Evolutionary conservation across 768 basidiomycete species (phyloP).

Genomic region (Leccinum longicurvipes): DNA sequence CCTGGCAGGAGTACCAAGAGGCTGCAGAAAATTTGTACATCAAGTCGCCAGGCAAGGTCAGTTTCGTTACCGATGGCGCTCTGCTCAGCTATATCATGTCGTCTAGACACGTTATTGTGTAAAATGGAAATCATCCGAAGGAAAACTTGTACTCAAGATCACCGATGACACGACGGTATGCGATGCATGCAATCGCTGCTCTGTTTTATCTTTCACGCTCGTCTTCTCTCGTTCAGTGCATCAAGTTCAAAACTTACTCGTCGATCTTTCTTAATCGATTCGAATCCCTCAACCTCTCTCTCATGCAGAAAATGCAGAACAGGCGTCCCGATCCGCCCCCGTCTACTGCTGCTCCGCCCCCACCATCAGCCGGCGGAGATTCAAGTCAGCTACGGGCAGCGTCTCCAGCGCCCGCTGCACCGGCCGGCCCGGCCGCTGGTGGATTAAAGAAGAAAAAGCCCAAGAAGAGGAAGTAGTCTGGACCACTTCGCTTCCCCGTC

Average conservation of each 20-base stretch:
- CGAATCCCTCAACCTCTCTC: conserved; percentile 81
- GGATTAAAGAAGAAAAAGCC: conserved; percentile 82
- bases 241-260: conserved; percentile 95
- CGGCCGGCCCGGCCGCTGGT: conserved; percentile 40
- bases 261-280: conserved; percentile 96
- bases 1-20: conserved; percentile 89
- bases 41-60: conserved; percentile 73
- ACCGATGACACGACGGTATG: conserved; percentile 87
- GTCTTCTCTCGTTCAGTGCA: conserved; percentile 53
- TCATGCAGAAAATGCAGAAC: conserved; percentile 88
- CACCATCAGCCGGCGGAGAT: conserved; percentile 19
- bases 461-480: conserved; percentile 68
- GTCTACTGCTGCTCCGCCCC: conserved; percentile 6
- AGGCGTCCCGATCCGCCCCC: conserved; percentile 37
- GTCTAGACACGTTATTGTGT: conserved; percentile 82
- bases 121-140: conserved; percentile 86
- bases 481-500: background rate
- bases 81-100: conserved; percentile 1
- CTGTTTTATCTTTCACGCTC: background rate
- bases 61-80: conserved; percentile 17
- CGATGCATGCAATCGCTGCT: conserved; percentile 10
- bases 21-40: conserved; percentile 84
- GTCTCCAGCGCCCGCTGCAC: conserved; percentile 34
- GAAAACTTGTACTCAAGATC: conserved; percentile 88
- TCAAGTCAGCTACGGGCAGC: conserved; percentile 30